Evolutionary conservation across 2,329 filamentous ascomycete genomes (phyloP), one percentile per base, ranked within the genome.

Genomic region (Cercospora beticola): DNA sequence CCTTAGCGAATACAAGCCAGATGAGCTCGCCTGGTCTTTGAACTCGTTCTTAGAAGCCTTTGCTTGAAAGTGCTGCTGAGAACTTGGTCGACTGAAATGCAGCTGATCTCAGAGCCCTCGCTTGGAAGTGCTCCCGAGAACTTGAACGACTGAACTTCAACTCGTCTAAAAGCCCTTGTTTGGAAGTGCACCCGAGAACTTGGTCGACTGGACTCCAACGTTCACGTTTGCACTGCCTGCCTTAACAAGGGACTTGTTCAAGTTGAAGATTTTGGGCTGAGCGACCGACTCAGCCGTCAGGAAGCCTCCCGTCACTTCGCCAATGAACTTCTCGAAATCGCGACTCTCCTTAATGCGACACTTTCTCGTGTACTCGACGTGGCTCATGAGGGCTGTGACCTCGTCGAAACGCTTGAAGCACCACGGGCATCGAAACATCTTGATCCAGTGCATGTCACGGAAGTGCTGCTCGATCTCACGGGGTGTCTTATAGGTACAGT

Each of bases 251-350:
- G 62, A 31, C 33, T 58, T 67, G 31, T 69, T 63, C 4, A 63
- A 36, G 9, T 60, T 56, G 62, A 66, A 71, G 63, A 76, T 72
- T 65, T 68, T 71, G 9, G 73, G 71, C 36, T 73, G 63, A 4
- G 62, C 26, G 5, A 73, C 57, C 2, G 65, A 61, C 64, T 74
- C 68, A 2, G 70, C 68, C 16, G 69, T 66, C 18, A 76, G 62
- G 36, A 83, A 83, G 14, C 82, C 82, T 2, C 82, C 82, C 0
- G 81, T 82, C 18, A 82, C 71, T n/a, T 78, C 76, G 63, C 80
- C 76, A 28, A 84, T 74, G 28, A 75, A 70, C 72, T 75, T 73
- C 33, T 68, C 74, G 68, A 78, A 83, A 59, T 79, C 71, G 2
- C 76, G 74, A 2, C 78, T 76, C 65, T 79, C 76, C 64, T 77